Evolutionary conservation across 208 protist genomes (phyloP).

Genomic region (Trypanosoma rangeli): DNA sequence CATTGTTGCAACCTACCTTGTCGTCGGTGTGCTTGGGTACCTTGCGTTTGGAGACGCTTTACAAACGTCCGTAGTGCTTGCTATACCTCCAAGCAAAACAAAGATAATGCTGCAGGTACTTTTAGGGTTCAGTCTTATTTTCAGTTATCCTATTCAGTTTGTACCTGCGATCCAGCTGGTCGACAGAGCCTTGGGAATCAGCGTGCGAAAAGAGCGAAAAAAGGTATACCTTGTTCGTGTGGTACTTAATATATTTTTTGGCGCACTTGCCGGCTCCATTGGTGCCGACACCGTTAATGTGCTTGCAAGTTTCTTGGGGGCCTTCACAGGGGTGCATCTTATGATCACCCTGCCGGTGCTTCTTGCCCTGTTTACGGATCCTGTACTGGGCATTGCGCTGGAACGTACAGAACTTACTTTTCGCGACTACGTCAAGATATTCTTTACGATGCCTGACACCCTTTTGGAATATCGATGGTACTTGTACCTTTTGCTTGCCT

Average conservation of each 20-base stretch:
- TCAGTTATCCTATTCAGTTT: constrained; percentile 81
- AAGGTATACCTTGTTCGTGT: constrained; percentile 49
- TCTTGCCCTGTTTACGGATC: constrained; percentile 51
- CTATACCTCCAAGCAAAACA: constrained; percentile 42
- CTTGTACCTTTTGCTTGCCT: constrained; percentile 51
- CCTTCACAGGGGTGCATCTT: constrained; percentile 77
- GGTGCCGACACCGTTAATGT: constrained; percentile 74
- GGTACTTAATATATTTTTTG: constrained; percentile 54
- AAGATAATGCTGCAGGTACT: constrained; percentile 53
- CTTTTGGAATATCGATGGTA: constrained; percentile 39
- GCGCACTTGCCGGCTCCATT: constrained; percentile 49
- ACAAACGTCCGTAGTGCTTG: constrained; percentile 68
- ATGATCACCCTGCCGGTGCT: constrained; percentile 75
- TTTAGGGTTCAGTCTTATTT: constrained; percentile 66
- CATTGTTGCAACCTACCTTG: constrained; percentile 62
- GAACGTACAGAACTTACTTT: constrained; percentile 34
- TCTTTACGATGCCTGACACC: constrained; percentile 46
- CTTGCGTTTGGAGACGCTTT: constrained; percentile 66
- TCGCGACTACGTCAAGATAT: constrained; percentile 37
- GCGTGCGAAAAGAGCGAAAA: constrained; percentile 22
- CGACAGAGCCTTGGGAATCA: constrained; percentile 55
- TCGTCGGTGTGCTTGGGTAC: constrained; percentile 73
- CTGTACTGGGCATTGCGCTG: constrained; percentile 26
- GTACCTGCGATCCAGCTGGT: constrained; percentile 83
- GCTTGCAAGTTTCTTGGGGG: constrained; percentile 77